These are phyloP conservation scores for Sporisorium iseilematis-ciliati DNA, from an alignment of 1,284 basidiomycete genomes.

Conservation along the genomic window DNA sequence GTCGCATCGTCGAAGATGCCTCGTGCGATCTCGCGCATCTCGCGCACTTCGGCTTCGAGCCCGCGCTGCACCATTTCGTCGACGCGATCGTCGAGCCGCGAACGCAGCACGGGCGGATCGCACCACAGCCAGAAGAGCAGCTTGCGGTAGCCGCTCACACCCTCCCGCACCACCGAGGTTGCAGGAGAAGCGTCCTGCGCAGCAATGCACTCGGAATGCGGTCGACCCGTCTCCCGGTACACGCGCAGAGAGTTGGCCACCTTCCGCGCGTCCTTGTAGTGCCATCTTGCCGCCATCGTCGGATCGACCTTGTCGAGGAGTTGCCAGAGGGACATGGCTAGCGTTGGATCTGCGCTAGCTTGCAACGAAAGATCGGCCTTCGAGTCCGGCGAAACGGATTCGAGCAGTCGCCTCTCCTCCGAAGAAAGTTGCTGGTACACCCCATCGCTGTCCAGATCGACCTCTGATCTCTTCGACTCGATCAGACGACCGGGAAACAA, in stretches of 20 bases:
- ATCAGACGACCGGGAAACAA: slow-evolving; percentile 71
- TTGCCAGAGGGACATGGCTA: slow-evolving; percentile 75
- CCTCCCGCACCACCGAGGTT: not conserved
- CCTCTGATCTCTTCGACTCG: slow-evolving; percentile 14
- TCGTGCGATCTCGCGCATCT: slow-evolving; percentile 71
- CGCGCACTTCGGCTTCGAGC: slow-evolving; percentile 82
- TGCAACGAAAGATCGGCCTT: slow-evolving; percentile 17
- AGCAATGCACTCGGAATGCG: slow-evolving; percentile 78
- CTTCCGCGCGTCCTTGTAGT: slow-evolving; percentile 93
- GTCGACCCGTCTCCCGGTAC: slow-evolving; percentile 79
- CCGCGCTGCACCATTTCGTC: slow-evolving; percentile 92
- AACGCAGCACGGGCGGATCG: slow-evolving; percentile 76
- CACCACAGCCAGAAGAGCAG: slow-evolving; percentile 94
- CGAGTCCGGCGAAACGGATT: not conserved
- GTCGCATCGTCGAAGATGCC: slow-evolving; percentile 15
- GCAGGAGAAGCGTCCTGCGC: slow-evolving; percentile 71
- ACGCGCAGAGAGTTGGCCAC: slow-evolving; percentile 84
- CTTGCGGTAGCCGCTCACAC: slow-evolving; percentile 73
- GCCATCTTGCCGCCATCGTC: slow-evolving; percentile 85
- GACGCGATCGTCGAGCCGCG: slow-evolving; percentile 82
- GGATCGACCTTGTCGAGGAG: slow-evolving; percentile 82
- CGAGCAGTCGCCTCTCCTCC: slow-evolving; percentile 13
- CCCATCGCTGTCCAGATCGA: slow-evolving; percentile 6
- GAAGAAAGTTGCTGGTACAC: slow-evolving; percentile 1
- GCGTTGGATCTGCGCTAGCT: slow-evolving; percentile 3